These are phyloP conservation scores for Dentiscutata heterogama DNA, from an alignment of 371 early-diverging fungal genomes.

Conservation along the genomic window DNA sequence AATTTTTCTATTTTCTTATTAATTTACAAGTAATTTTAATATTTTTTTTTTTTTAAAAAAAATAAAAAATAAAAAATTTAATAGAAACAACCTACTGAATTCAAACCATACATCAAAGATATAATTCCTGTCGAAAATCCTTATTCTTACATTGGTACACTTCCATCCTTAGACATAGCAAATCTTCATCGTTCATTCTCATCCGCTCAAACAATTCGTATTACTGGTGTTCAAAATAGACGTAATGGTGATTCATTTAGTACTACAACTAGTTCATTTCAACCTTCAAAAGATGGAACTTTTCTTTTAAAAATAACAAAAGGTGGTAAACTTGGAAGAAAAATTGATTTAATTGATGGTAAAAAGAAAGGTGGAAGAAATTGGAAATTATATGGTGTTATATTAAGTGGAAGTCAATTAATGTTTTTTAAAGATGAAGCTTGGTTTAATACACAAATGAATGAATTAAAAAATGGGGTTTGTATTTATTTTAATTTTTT, in stretches of 20 bases:
- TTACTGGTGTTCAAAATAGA: constrained; percentile 59
- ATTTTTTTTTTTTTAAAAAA: constrained; percentile 21
- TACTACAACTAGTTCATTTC: constrained; percentile 29
- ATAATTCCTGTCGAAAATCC: constrained; percentile 49
- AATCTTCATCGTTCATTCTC: constrained; percentile 54
- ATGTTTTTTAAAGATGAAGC: constrained; percentile 73
- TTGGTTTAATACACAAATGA: constrained; percentile 56
- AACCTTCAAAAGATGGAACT: constrained; percentile 47
- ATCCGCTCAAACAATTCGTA: constrained; percentile 54
- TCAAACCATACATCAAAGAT: constrained; percentile 33
- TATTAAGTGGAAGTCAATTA: constrained; percentile 81
- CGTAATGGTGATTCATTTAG: constrained; percentile 13
- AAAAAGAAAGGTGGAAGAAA: constrained; percentile 74
- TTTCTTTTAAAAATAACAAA: constrained; percentile 75
- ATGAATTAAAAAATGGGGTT: constrained; percentile 45
- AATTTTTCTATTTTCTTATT: neutral
- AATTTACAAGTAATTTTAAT: neutral
- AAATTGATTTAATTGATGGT: constrained; percentile 73
- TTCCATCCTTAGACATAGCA: constrained; percentile 29
- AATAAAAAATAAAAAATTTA: too few relatives aligned
- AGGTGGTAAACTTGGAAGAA: constrained; percentile 75
- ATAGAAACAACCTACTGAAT: constrained; percentile 33
- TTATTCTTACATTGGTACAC: constrained; percentile 58
- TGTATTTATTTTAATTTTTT: neutral
- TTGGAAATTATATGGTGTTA: constrained; percentile 81